Conservation (phyloP, 2,329 filamentous ascomycete species). For the Botrytis byssoidea region DNA sequence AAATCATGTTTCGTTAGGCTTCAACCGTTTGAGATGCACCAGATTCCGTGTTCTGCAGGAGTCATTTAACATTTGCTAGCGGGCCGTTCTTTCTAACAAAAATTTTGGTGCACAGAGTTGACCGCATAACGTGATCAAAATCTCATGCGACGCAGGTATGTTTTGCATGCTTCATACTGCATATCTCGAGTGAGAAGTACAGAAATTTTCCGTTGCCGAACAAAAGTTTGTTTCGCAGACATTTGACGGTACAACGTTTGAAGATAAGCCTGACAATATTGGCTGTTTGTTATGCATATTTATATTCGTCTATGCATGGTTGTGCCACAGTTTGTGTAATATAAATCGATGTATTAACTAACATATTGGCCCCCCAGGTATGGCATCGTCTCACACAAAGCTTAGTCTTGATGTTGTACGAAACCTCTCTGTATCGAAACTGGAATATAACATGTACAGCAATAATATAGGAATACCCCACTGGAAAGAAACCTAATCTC, state of each 20-base stretch:
- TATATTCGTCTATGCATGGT: neutral
- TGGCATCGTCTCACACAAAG: neutral
- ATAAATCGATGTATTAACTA: neutral
- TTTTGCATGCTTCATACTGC: conserved; percentile 33
- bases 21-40: conserved; percentile 15
- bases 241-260: neutral
- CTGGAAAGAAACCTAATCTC: neutral
- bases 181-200: neutral
- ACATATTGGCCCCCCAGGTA: neutral
- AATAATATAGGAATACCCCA: neutral
- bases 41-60: conserved; percentile 21
- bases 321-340: conserved; percentile 6
- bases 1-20: neutral
- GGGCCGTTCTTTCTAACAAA: conserved; percentile 33
- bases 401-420: neutral
- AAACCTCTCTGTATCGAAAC: neutral
- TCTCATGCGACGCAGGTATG: conserved; percentile 36
- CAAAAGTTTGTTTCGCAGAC: neutral
- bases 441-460: neutral
- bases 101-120: conserved; percentile 31
- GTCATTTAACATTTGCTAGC: conserved; percentile 29
- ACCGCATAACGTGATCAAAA: conserved; percentile 37
- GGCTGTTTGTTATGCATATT: neutral
- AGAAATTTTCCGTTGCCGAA: no score
- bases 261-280: neutral